These are phyloP conservation scores for Oxytropis ochrocephala DNA, from an alignment of 306 rosid genomes.

Conservation along the genomic window DNA sequence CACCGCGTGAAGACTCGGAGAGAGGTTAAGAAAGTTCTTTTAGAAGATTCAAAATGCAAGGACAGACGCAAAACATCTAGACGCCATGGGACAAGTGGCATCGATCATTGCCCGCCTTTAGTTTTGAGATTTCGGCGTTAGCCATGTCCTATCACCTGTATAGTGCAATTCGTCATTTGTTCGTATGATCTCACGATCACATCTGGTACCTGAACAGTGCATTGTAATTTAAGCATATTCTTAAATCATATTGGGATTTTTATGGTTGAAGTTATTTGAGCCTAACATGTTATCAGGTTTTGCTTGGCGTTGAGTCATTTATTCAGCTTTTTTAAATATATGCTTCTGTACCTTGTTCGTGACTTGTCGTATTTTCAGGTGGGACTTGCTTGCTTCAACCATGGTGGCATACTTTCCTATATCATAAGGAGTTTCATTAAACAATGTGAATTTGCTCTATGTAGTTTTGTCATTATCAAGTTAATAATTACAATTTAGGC, in stretches of 20 bases:
- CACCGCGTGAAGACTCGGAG: no score
- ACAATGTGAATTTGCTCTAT: slow-evolving; percentile 28
- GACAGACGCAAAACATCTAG: no score
- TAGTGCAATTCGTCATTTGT: slow-evolving; percentile 26
- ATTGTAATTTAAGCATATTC: slow-evolving; percentile 53
- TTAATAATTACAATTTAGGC: slow-evolving; percentile 19
- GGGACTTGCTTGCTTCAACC: slow-evolving; percentile 55
- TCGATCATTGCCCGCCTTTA: no score
- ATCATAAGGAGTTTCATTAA: slow-evolving; percentile 46
- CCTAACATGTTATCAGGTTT: neutral
- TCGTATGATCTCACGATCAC: slow-evolving; percentile 51
- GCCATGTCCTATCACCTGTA: slow-evolving; percentile 41
- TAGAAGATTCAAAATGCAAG: no score
- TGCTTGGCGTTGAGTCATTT: neutral
- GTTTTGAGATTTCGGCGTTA: slow-evolving; percentile 39
- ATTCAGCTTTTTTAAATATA: neutral
- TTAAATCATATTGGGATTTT: neutral
- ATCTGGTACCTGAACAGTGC: slow-evolving; percentile 41
- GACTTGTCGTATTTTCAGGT: slow-evolving; percentile 46
- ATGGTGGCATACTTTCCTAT: slow-evolving; percentile 63
- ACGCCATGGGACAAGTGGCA: no score
- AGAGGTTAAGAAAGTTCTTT: no score
- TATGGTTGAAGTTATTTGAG: neutral
- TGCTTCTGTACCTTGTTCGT: neutral
- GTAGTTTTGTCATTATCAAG: neutral